These are phyloP conservation scores for Capronia americana DNA, from an alignment of 2,329 filamentous ascomycete genomes.

Conservation along the genomic window DNA sequence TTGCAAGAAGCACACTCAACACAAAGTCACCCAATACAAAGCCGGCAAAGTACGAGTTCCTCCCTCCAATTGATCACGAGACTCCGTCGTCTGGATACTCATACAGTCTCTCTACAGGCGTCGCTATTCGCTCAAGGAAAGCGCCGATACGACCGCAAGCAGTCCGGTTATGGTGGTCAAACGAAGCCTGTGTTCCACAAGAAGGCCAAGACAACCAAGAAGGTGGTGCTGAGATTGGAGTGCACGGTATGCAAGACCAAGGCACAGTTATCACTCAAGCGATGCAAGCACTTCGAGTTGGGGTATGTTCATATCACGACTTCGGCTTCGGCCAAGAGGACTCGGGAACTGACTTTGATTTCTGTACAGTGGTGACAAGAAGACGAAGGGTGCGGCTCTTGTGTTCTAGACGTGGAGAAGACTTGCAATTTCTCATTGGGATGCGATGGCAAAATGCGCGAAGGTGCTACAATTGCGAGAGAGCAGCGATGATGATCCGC, in stretches of 20 bases:
- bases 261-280: slow-evolving; percentile 96
- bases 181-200: slow-evolving; percentile 99
- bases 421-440: slow-evolving; percentile 23
- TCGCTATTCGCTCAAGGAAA: slow-evolving; percentile 98
- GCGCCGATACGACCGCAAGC: slow-evolving; percentile 99
- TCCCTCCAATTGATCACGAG: slow-evolving; percentile 39
- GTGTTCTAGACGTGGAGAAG: slow-evolving; percentile 80
- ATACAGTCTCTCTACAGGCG: slow-evolving; percentile 59
- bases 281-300: slow-evolving; percentile 99
- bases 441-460: neutral
- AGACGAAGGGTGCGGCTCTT: slow-evolving; percentile 99
- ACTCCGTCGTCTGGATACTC: slow-evolving; percentile 28
- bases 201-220: slow-evolving; percentile 99
- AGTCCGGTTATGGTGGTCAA: slow-evolving; percentile 99
- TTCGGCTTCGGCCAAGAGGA: slow-evolving; percentile 12
- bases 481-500: neutral
- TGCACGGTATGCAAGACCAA: slow-evolving; percentile 93
- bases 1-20: slow-evolving; percentile 90
- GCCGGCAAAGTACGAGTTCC: slow-evolving; percentile 75
- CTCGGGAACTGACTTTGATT: slow-evolving; percentile 20
- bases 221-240: slow-evolving; percentile 98
- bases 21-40: slow-evolving; percentile 97
- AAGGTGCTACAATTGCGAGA: neutral
- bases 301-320: slow-evolving; percentile 67
- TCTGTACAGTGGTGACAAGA: slow-evolving; percentile 94